phyloP scores from a whole-genome alignment of 2,329 filamentous ascomycete genomes.

The Torrubiella hemipterigena region DNA sequence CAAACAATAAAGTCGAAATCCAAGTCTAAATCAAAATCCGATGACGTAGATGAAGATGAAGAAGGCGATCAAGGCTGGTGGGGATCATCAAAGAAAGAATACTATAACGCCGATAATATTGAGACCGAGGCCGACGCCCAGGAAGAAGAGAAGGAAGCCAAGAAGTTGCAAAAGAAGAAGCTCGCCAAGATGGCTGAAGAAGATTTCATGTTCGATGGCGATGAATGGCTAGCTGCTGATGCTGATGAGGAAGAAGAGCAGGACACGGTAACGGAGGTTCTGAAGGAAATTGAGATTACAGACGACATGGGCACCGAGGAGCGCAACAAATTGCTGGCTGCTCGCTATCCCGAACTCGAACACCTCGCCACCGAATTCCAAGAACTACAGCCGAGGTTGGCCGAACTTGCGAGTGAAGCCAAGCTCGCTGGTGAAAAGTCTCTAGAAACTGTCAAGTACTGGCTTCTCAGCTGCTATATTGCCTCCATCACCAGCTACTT shows the following conservation, averaged over 20 bases:
- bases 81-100: conserved; percentile 80
- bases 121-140: conserved; percentile 59
- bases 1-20: conserved; percentile 9
- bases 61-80: conserved; percentile 59
- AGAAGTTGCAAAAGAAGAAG: conserved; percentile 81
- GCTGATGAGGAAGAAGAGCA: conserved; percentile 36
- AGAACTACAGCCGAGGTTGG: conserved; percentile 55
- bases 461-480: conserved; percentile 75
- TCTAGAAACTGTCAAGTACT: conserved; percentile 59
- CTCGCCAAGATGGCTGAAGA: conserved; percentile 78
- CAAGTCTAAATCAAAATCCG: conserved; percentile 17
- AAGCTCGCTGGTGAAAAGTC: conserved; percentile 38
- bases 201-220: conserved; percentile 87
- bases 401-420: conserved; percentile 44
- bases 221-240: conserved; percentile 62
- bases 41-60: conserved; percentile 36
- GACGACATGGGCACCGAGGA: conserved; percentile 68
- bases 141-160: conserved; percentile 86
- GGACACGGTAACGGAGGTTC: conserved; percentile 69
- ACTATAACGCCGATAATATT: conserved; percentile 76
- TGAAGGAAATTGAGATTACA: conserved; percentile 73
- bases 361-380: conserved; percentile 71
- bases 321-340: conserved; percentile 60
- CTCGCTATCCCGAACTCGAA: conserved; percentile 86
- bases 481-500: conserved; percentile 89